Evolutionary conservation across 2,329 filamentous ascomycete species (phyloP), one percentile per base, ranked within the genome.

Genomic region (Aspergillus thermomutatus): DNA sequence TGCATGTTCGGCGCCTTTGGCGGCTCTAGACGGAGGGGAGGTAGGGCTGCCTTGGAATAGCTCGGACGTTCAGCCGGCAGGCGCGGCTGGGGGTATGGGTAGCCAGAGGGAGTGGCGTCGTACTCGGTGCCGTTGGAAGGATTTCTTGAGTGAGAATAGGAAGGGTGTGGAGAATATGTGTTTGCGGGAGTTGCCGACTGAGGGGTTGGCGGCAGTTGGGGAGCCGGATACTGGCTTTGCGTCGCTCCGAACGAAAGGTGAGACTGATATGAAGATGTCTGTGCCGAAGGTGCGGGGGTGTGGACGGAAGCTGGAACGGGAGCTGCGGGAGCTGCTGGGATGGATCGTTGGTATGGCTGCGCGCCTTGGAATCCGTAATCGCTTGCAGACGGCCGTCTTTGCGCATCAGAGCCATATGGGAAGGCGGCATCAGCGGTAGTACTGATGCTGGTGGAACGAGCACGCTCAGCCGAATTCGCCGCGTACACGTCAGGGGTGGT

Each of bases 381-480:
- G 11, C 75, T 74, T n/a, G 68, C 76, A 19, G 81, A 82, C 6
- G 80, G 79, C 28, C 81, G 77, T 26, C 82, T 77, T 40, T 75
- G 71, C 7, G 73, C 65, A 27, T 79, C 79, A 59, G 65, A 60
- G 19, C 67, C 66, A 56, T 79, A 82, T 1, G 75, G 60, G 45
- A 70, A 76, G 19, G 72, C 65, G 10, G 77, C 75, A 28, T 81
- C 80, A 17, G 81, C 74, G 63, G 81, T 26, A 21, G 43, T 84
- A 50, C 83, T 82, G 64, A 83, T 85, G 68, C 85, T 88, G 34
- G 81, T 76, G 5, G 86, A 88, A 47, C 86, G 81, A 3, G 82
- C 82, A 21, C 84, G 83, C 53, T 82, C 79, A 52, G 74, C 69
- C 9, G 78, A 73, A 34, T 75, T 74, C 41, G 74, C 76, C 43